Percentiles rank a stretch among this genome's conserved stretches.
Evolutionary conservation across 2,329 filamentous ascomycete species (phyloP).

Genomic region (Emmonsiellopsis sp.): DNA sequence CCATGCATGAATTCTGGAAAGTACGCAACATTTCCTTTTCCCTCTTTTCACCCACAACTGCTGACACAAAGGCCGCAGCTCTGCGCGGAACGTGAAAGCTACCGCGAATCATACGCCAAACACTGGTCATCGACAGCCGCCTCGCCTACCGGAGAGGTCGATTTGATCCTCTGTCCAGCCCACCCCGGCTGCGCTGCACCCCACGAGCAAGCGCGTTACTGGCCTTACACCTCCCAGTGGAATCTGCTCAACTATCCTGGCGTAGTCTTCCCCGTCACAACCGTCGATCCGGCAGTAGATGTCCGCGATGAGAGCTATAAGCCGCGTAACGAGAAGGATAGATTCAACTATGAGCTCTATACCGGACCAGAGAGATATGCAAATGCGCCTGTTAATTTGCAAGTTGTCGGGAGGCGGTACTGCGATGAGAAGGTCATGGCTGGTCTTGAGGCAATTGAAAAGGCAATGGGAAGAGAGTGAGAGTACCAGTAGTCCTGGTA

Average conservation of each 20-base stretch:
- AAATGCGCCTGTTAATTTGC: slow-evolving; percentile 43
- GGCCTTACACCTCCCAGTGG: slow-evolving; percentile 59
- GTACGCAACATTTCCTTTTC: slow-evolving; percentile 3
- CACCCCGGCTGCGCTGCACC: slow-evolving; percentile 47
- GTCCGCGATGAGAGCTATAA: slow-evolving; percentile 25
- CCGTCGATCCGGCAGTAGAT: slow-evolving; percentile 36
- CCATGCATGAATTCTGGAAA: slow-evolving; percentile 34
- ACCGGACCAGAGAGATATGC: slow-evolving; percentile 37
- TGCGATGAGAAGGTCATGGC: slow-evolving; percentile 45
- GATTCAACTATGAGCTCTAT: slow-evolving; percentile 39
- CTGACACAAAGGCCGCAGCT: slow-evolving; percentile 1
- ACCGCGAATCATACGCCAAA: slow-evolving; percentile 35
- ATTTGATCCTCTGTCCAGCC: slow-evolving; percentile 54
- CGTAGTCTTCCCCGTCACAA: slow-evolving; percentile 49
- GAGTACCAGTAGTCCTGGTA: background rate
- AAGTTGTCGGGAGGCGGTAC: slow-evolving; percentile 44
- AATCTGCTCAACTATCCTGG: slow-evolving; percentile 60
- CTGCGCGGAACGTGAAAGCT: slow-evolving; percentile 14
- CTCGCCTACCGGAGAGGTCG: slow-evolving; percentile 23
- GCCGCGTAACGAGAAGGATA: slow-evolving; percentile 38
- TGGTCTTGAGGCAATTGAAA: slow-evolving; percentile 23
- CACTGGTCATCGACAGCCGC: slow-evolving; percentile 37
- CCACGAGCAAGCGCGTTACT: slow-evolving; percentile 46
- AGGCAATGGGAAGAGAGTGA: slow-evolving; percentile 19
- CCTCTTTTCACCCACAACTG: background rate